phyloP scores from a whole-genome alignment of 2,329 filamentous ascomycete genomes.

The Cladobotryum mycophilum region DNA sequence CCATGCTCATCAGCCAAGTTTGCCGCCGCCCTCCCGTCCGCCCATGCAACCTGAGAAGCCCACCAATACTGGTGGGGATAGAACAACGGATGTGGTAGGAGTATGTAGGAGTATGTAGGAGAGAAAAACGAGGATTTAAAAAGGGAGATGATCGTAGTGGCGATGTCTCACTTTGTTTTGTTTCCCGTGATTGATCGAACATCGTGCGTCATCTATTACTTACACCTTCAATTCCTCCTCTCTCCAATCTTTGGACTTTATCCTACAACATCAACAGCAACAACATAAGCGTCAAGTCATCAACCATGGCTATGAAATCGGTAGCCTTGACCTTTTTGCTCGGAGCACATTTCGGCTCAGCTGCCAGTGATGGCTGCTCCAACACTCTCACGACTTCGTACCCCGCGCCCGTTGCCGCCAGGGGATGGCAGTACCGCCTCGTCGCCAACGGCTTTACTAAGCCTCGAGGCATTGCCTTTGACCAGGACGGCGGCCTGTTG shows the following conservation, averaged over 20 bases:
- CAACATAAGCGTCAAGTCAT: too few species aligned
- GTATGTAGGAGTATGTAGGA: too few species aligned
- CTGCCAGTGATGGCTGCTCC: constrained; percentile 21
- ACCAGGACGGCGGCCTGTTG: constrained; percentile 38
- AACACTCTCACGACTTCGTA: constrained; percentile 30
- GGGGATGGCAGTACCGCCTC: constrained; percentile 40
- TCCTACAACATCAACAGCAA: too few species aligned
- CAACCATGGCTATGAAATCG: background rate
- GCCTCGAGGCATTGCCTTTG: constrained; percentile 42
- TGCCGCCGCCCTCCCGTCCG: too few species aligned
- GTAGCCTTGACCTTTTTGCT: background rate
- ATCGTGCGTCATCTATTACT: too few species aligned
- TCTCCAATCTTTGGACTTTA: too few species aligned
- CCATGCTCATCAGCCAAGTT: too few species aligned
- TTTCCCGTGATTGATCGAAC: too few species aligned
- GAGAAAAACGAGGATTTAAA: background rate
- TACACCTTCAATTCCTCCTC: too few species aligned
- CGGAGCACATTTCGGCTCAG: background rate
- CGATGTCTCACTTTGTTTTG: too few species aligned
- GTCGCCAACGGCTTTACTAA: constrained; percentile 34
- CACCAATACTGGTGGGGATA: background rate
- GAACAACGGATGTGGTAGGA: background rate
- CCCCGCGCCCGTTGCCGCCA: constrained; percentile 31
- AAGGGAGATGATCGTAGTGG: background rate
- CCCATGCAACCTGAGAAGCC: too few species aligned